Evolutionary conservation across 352 stramenopile species (phyloP), one percentile per base, ranked within the genome.

Genomic region (Lagenidium giganteum): DNA sequence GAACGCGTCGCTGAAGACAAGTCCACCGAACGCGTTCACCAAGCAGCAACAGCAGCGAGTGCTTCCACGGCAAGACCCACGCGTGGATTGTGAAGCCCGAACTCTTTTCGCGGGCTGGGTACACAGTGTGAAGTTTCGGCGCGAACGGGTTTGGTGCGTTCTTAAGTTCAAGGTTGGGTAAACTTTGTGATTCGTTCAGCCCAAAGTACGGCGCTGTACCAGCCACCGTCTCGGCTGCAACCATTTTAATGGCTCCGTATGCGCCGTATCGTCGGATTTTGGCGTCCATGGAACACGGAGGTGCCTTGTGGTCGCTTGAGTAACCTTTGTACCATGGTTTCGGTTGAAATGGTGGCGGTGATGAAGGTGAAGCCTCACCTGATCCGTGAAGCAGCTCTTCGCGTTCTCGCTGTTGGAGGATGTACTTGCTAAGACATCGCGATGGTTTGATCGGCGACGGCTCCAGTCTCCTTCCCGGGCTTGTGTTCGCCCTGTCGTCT

Each of bases 311-410:
- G 8, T 51, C 36, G 13, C 51, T 67, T 9, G 66, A 69, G 27
- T 61, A 69, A 7, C 61, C 52, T 18, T 65, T 67, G 43, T 83
- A 85, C 72, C 72, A 85, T 5, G 72, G 69, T 20, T 69, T 79
- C 2, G 33, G 26, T 5, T 41, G 33, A 3, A 66, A 58, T 4
- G 54, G 30, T 1, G 58, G 46, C 7, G 46, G 30, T 32, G 35
- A 51, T 22, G 55, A 54, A 4, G 43, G 33, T 35, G 18, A 34
- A 31, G 33, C 32, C 28, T 55, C 48, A n/a, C n/a, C n/a, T n/a
- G n/a, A n/a, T n/a, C n/a, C n/a, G n/a, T n/a, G n/a, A 20, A 16
- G 20, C 5, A 26, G n/a, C 8, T 42, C 31, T 9, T 56, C 48
- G 20, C 45, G 23, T 8, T 37, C n/a, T 3, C 52, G 45, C 40